phyloP scores from a whole-genome alignment of 306 rosid species.

The Castanea sativa region DNA sequence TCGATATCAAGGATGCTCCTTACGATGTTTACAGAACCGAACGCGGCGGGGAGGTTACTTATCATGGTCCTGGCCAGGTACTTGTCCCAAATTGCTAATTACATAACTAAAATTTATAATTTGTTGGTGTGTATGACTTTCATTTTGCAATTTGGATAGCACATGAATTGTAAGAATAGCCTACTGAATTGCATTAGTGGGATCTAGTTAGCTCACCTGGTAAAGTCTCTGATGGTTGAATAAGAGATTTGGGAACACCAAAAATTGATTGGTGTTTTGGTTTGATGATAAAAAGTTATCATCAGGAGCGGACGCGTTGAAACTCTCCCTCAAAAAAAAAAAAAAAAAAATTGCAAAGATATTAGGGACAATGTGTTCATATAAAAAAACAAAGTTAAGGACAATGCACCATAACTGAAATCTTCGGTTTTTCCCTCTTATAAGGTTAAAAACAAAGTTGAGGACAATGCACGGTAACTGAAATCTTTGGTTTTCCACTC shows the following conservation, averaged over 20 bases:
- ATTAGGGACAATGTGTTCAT: no score
- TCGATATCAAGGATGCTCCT: conserved; percentile 35
- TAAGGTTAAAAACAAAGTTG: no score
- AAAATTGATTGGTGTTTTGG: no score
- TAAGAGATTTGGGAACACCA: rapidly evolving
- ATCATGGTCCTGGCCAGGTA: conserved; percentile 63
- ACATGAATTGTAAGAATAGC: no score
- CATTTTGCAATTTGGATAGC: not conserved
- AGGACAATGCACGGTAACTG: no score
- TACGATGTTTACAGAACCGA: conserved; percentile 42
- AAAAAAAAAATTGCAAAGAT: no score
- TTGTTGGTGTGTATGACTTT: not conserved
- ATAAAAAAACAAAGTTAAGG: no score
- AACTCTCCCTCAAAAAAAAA: no score
- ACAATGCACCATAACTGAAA: no score
- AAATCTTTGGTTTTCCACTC: no score
- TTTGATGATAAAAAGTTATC: rapidly evolving
- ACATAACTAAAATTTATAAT: not conserved
- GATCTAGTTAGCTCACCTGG: rapidly evolving
- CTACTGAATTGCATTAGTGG: no score
- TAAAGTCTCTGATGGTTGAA: rapidly evolving
- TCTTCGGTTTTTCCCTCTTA: no score
- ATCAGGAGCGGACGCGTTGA: rapidly evolving
- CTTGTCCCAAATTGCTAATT: not conserved
- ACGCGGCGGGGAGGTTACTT: conserved; percentile 56